Conservation (phyloP, 1,284 basidiomycete genomes). For the Trametes pubescens region DNA sequence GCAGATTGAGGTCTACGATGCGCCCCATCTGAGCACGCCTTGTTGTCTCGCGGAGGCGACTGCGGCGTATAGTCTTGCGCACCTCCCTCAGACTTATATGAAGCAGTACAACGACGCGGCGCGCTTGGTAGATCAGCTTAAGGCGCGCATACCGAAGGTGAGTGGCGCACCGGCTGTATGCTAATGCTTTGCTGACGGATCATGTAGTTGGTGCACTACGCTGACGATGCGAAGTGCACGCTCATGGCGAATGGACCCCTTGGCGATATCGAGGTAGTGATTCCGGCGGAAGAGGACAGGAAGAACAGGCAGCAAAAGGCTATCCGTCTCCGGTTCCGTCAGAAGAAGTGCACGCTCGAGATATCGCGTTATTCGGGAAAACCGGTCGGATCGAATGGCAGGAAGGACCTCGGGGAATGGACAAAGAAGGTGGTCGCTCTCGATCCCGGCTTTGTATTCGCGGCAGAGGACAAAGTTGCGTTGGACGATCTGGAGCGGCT, state of each 20-base stretch:
- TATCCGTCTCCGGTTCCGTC: conserved; percentile 54
- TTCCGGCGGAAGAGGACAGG: conserved; percentile 33
- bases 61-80: conserved; percentile 44
- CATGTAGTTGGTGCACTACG: conserved; percentile 54
- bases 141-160: conserved; percentile 61
- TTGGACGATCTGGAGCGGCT: conserved; percentile 47
- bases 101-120: conserved; percentile 56
- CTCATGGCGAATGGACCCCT: conserved; percentile 63
- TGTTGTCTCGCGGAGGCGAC: conserved; percentile 55
- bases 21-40: conserved; percentile 57
- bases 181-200: neutral
- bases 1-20: conserved; percentile 55
- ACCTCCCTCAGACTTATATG: conserved; percentile 52
- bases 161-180: conserved; percentile 13
- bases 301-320: conserved; percentile 26
- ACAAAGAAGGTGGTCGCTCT: conserved; percentile 50
- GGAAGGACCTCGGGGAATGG: conserved; percentile 35
- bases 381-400: neutral
- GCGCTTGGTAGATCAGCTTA: conserved; percentile 55
- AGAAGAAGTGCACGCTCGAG: conserved; percentile 50
- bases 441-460: conserved; percentile 23
- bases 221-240: conserved; percentile 51
- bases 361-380: conserved; percentile 48
- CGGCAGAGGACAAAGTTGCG: conserved; percentile 40
- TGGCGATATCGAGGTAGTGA: conserved; percentile 57